Percentiles rank a stretch among this genome's conserved stretches.
phyloP scores from a whole-genome alignment of 139 green algal genomes.

The Chlorella ohadii region DNA sequence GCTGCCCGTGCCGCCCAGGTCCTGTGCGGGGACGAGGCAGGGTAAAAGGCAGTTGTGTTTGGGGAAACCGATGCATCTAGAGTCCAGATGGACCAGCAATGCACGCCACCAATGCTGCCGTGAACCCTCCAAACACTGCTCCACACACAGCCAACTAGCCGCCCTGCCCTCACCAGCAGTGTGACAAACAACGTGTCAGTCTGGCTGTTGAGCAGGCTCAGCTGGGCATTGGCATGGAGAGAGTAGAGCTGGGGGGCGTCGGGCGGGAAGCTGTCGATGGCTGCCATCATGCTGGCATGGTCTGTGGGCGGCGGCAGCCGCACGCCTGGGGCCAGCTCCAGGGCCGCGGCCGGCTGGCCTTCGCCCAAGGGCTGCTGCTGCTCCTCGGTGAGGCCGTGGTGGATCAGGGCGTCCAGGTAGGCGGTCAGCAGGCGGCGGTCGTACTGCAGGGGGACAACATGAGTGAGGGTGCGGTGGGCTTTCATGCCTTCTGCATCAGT shows the following conservation, averaged over 20 bases:
- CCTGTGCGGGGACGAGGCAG: neutral
- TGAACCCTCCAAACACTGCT: no score
- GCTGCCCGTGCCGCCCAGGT: neutral
- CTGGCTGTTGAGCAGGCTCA: constrained; percentile 89
- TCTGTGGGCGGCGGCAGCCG: constrained; percentile 55
- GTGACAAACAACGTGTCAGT: constrained; percentile 71
- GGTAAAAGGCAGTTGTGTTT: neutral
- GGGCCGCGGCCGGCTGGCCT: neutral
- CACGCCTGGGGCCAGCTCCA: constrained; percentile 86
- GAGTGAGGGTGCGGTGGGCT: no score
- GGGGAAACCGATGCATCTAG: no score
- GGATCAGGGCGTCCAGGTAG: constrained; percentile 84
- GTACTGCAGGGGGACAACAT: constrained; percentile 43
- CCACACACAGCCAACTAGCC: neutral
- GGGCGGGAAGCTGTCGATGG: constrained; percentile 77
- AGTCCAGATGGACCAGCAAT: no score
- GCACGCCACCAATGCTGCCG: no score
- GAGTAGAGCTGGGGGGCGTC: constrained; percentile 88
- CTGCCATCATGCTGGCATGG: constrained; percentile 69
- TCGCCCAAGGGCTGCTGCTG: no score
- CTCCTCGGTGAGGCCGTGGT: constrained; percentile 59
- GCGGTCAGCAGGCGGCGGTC: constrained; percentile 82
- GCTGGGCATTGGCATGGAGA: constrained; percentile 93
- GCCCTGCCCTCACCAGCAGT: constrained; percentile 47
- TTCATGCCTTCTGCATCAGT: no score